Conservation (phyloP, 78 protist species). For the slime mould (Dictyostelium discoideum) region dicty_2.7 NC_007089.4:1342501-1343000, state of each 20-base stretch:
- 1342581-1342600: constrained; percentile 66
- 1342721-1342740: constrained; percentile 20
- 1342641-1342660: constrained; percentile 44
- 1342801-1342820: not conserved
- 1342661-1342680: constrained; percentile 50
- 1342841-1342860: not conserved
- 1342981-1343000: not conserved
- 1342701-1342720: constrained; percentile 63
- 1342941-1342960: not conserved
- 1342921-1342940: not conserved
- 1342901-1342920: not conserved
- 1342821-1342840: not conserved
- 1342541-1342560: constrained; percentile 28
- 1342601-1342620: constrained; percentile 50
- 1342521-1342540: constrained; percentile 62
- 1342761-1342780: not conserved
- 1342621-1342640: constrained; percentile 9
- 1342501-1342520: constrained; percentile 18
- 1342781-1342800: not conserved
- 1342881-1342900: not conserved
- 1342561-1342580: constrained; percentile 47
- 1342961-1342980: not conserved
- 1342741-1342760: constrained; percentile 11
- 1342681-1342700: constrained; percentile 15
- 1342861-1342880: not conserved